Base-by-base conservation (phyloP, 2,329 filamentous ascomycete species). In the Tolypocladium tropicale region DNA sequence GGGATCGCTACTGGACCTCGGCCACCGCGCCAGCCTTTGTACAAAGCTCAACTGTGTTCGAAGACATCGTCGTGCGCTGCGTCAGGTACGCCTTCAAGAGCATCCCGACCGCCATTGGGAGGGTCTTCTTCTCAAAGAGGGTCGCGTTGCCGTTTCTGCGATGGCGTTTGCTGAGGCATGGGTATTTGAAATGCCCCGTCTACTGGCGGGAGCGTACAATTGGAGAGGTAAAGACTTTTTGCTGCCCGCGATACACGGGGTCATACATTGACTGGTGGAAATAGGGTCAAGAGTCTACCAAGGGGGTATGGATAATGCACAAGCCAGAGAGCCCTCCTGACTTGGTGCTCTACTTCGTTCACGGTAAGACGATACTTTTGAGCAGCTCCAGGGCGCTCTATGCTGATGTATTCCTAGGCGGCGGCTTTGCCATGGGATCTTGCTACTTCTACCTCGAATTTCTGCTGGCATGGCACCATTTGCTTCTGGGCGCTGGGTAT, bases 381-480 rank as follows among this genome's bases (percentile, higher is more conserved):
- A 25, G 11, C 28, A n/a, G 9, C 14, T 2, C 6, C 3, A 14
- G 39, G 56, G 58, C 37, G 57, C 28, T 10, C 21, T 18, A 18
- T 14, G 41, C 39, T 37, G 39, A 55, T 25, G 18, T 16, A 25
- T 2, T 41, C 6, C 21, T 43, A 88, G 84, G 88, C 18, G 90
- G 90, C 25, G 90, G 90, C 0, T 94, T 95, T 68, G 82, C 83
- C 7, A 89, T 95, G 85, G 90, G 90, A 3, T 90, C 88, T 14
- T 77, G 80, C 21, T 88, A 88, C 72, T 95, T 95, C 69, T 95
- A 95, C 68, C 80, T 92, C 37, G 90, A 95, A 64, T 94, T 93
- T 62, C 76, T 95, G 3, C 74, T 93, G 55, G 81, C 83, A 10
- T 90, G 86, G 85, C 74, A 89, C 14, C 76, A 78, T 48, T 72